Evolutionary conservation across 2,329 filamentous ascomycete genomes (phyloP).

Genomic region (Hymenoscyphus fructigenus): DNA sequence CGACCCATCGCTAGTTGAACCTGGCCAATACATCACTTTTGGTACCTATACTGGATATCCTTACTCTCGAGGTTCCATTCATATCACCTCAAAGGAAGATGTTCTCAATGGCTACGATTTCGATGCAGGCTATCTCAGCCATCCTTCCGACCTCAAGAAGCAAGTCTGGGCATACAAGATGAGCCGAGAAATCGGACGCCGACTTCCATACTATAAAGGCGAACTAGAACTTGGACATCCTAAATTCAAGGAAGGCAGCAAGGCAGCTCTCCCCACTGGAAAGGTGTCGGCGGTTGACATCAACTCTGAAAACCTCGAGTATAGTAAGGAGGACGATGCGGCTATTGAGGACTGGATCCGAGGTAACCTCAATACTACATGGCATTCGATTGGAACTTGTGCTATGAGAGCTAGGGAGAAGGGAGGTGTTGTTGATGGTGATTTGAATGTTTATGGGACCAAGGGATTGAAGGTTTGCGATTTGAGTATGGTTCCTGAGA

Average conservation of each 20-base stretch:
- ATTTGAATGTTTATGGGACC: constrained; percentile 42
- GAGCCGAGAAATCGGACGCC: constrained; percentile 58
- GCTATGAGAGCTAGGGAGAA: constrained; percentile 40
- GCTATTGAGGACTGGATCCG: constrained; percentile 45
- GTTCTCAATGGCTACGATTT: constrained; percentile 52
- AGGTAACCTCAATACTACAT: constrained; percentile 41
- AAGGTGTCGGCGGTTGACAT: constrained; percentile 32
- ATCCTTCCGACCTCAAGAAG: constrained; percentile 56
- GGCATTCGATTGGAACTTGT: constrained; percentile 43
- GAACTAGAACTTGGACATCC: constrained; percentile 46
- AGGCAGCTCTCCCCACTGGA: constrained; percentile 36
- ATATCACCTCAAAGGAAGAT: constrained; percentile 50
- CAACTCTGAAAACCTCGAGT: constrained; percentile 40
- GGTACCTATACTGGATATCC: constrained; percentile 59
- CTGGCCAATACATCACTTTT: constrained; percentile 51
- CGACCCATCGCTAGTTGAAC: constrained; percentile 40
- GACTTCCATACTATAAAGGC: constrained; percentile 52
- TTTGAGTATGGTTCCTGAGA: constrained; percentile 38
- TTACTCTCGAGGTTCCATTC: constrained; percentile 59
- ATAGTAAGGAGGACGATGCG: constrained; percentile 35
- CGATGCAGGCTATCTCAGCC: constrained; percentile 55
- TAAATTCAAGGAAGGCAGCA: constrained; percentile 43
- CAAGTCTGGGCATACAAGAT: constrained; percentile 65
- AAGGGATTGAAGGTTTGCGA: constrained; percentile 44
- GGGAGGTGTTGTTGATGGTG: constrained; percentile 41